Conservation (phyloP, 2,329 filamentous ascomycete species). For the Hymenoscyphus fructigenus region DNA sequence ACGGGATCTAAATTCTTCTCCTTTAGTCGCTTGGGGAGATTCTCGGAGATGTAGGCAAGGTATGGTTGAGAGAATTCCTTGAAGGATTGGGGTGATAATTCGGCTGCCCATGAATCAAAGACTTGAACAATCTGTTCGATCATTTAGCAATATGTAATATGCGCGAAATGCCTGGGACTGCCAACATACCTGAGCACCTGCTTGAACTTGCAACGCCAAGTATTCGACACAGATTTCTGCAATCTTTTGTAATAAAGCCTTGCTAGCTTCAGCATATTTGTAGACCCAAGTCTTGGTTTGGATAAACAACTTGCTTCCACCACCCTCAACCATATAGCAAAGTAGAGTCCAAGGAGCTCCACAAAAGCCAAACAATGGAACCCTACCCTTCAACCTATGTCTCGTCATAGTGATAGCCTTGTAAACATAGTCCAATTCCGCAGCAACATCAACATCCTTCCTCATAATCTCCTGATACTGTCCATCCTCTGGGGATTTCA, state of each 20-base stretch:
- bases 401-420: conserved; percentile 89
- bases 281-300: conserved; percentile 97
- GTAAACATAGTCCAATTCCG: conserved; percentile 91
- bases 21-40: conserved; percentile 71
- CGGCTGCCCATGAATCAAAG: conserved; percentile 97
- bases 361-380: conserved; percentile 94
- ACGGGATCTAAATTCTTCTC: conserved; percentile 76
- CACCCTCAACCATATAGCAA: conserved; percentile 99
- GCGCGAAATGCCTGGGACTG: neutral
- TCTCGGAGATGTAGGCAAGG: conserved; percentile 76
- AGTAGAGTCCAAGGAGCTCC: conserved; percentile 95
- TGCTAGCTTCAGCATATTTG: conserved; percentile 77
- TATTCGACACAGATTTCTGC: conserved; percentile 94
- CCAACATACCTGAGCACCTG: conserved; percentile 74
- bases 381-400: conserved; percentile 80
- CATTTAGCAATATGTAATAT: neutral
- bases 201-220: conserved; percentile 85
- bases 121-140: conserved; percentile 77
- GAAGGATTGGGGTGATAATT: conserved; percentile 83
- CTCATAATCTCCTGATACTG: conserved; percentile 79
- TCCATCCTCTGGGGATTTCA: conserved; percentile 74
- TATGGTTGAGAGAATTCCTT: conserved; percentile 84
- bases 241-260: conserved; percentile 84
- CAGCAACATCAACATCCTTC: conserved; percentile 77
- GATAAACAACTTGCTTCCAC: conserved; percentile 91